phyloP scores from a whole-genome alignment of 1,284 basidiomycete species.

The Naganishia cerealis region DNA sequence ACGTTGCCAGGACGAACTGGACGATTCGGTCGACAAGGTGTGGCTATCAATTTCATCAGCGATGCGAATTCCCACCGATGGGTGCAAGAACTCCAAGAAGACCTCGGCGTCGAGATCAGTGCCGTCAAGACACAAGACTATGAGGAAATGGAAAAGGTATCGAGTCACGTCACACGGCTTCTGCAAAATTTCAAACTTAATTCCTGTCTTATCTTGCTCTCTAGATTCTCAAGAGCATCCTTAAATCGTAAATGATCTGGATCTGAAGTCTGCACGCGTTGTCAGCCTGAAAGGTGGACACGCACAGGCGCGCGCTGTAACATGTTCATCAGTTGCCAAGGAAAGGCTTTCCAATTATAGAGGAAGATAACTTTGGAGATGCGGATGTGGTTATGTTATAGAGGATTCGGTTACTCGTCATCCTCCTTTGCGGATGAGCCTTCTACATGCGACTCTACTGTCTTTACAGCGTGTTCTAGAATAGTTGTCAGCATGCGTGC shows the following conservation, averaged over 20 bases:
- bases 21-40: constrained; percentile 89
- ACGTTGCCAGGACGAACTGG: constrained; percentile 75
- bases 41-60: constrained; percentile 95
- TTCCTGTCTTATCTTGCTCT: not conserved
- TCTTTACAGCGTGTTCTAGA: constrained; percentile 28
- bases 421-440: constrained; percentile 22
- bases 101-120: constrained; percentile 71
- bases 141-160: constrained; percentile 83
- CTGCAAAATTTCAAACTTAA: not conserved
- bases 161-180: constrained; percentile 15
- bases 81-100: constrained; percentile 79
- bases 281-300: not conserved
- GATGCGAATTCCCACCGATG: constrained; percentile 78
- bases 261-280: not conserved
- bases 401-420: constrained; percentile 3
- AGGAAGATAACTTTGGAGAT: not conserved
- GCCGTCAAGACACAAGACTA: constrained; percentile 79
- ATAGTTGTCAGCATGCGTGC: constrained; percentile 21
- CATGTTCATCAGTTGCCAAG: not conserved
- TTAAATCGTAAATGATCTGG: constrained; percentile 5
- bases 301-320: not conserved
- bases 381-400: constrained; percentile 28
- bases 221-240: constrained; percentile 27
- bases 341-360: not conserved
- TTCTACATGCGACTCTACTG: constrained; percentile 23